Evolutionary conservation across 2,329 filamentous ascomycete genomes (phyloP).

Genomic region (Colletotrichum noveboracense): DNA sequence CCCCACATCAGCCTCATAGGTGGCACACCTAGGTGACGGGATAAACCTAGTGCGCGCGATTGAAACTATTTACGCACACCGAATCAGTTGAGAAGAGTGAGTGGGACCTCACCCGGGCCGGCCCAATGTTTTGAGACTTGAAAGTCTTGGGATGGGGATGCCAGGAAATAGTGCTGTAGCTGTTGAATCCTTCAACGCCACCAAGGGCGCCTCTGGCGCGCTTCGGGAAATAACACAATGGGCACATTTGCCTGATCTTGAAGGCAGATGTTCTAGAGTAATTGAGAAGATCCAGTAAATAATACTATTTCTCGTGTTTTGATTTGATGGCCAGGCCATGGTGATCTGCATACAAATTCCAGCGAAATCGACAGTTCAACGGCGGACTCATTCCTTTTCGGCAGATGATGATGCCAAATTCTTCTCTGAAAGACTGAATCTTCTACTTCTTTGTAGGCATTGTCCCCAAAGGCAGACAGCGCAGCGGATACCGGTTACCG

Average conservation of each 20-base stretch:
- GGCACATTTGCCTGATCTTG: neutral
- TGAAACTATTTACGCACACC: neutral
- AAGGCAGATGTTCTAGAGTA: neutral
- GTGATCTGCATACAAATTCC: neutral
- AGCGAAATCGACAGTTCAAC: neutral
- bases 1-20: slow-evolving; percentile 2
- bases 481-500: neutral
- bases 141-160: neutral
- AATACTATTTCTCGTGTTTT: neutral
- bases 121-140: neutral
- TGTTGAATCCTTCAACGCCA: neutral
- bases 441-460: neutral
- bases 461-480: neutral
- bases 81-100: neutral
- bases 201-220: neutral
- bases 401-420: neutral
- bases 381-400: neutral
- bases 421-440: neutral
- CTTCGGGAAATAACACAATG: neutral
- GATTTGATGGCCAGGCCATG: neutral
- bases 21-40: neutral
- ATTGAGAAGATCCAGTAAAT: neutral
- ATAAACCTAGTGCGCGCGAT: neutral
- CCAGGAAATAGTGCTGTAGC: neutral
- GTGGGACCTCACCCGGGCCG: neutral